These are phyloP conservation scores for Pinus tabuliformis DNA, from an alignment of 75 land plant genomes.

Conservation along the genomic window DNA sequence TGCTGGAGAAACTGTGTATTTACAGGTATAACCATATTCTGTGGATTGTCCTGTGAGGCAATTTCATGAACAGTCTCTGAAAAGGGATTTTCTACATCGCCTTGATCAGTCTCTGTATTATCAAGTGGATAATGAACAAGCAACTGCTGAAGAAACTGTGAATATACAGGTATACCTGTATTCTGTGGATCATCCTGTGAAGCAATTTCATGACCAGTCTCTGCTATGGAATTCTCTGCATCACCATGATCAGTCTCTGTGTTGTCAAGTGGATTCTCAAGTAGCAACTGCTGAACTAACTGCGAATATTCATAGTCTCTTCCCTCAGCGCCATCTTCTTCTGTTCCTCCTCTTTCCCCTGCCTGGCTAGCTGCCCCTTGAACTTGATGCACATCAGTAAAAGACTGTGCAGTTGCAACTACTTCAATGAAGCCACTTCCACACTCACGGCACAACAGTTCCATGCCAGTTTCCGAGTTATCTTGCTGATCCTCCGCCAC, in stretches of 20 bases:
- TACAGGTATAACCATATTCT: not conserved
- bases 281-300: not conserved
- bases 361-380: not conserved
- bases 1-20: not conserved
- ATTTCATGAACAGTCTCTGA: not conserved
- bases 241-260: not conserved
- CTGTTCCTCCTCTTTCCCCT: not conserved
- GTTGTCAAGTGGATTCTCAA: not conserved
- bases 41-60: not conserved
- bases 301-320: not conserved
- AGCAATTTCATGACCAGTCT: not conserved
- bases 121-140: not conserved
- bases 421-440: conserved; percentile 8
- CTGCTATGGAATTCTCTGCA: not conserved
- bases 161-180: not conserved
- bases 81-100: not conserved
- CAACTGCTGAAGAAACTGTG: not conserved
- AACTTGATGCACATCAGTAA: not conserved
- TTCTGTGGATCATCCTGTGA: no score
- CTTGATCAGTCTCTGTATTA: not conserved
- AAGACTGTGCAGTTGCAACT: not conserved
- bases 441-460: conserved; percentile 3
- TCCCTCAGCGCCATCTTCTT: not conserved
- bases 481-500: not conserved
- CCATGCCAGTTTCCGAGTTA: not conserved